Percentiles rank a stretch among this genome's conserved stretches.
phyloP scores from a whole-genome alignment of 2,329 filamentous ascomycete species.

The Bertia moriformis region DNA sequence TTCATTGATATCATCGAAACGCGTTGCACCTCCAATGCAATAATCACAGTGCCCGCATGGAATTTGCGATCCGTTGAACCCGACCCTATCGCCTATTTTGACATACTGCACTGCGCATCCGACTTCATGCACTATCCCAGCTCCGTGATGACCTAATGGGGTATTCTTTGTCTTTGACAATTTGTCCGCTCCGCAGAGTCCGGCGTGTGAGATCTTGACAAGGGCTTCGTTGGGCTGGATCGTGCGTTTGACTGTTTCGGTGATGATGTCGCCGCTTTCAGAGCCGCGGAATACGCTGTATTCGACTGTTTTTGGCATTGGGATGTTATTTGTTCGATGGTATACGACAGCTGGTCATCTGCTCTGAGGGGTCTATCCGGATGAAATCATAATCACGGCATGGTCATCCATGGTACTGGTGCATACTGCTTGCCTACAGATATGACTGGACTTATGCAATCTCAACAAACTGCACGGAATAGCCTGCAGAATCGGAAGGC shows the following conservation, averaged over 20 bases:
- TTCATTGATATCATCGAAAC: conserved; percentile 25
- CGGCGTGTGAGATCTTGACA: conserved; percentile 49
- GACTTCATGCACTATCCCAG: conserved; percentile 25
- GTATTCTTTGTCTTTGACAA: conserved; percentile 17
- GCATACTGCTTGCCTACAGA: too few relatives aligned
- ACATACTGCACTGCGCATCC: conserved; percentile 24
- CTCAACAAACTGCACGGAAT: too few relatives aligned
- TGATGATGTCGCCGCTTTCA: conserved; percentile 36
- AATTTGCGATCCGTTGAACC: conserved; percentile 26
- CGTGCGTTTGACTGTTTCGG: conserved; percentile 25
- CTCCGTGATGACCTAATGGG: conserved; percentile 33
- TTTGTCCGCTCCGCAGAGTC: conserved; percentile 45
- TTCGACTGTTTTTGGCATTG: conserved; percentile 7
- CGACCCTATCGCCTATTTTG: conserved; percentile 26
- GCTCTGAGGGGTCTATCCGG: too few relatives aligned
- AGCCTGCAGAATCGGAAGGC: too few relatives aligned
- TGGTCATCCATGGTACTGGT: too few relatives aligned
- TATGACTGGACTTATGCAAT: too few relatives aligned
- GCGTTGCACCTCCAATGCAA: conserved; percentile 19
- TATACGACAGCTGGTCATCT: too few relatives aligned
- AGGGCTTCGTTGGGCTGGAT: conserved; percentile 36
- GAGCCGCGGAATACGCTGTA: conserved; percentile 53
- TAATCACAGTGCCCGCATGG: conserved; percentile 26
- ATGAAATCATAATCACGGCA: too few relatives aligned
- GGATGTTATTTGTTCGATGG: too few relatives aligned